A percentile compares a stretch with the other conserved stretches of the same genome.
phyloP scores from a whole-genome alignment of 192 early-diverging fungal species.

The Powellomyces hirtus region DNA sequence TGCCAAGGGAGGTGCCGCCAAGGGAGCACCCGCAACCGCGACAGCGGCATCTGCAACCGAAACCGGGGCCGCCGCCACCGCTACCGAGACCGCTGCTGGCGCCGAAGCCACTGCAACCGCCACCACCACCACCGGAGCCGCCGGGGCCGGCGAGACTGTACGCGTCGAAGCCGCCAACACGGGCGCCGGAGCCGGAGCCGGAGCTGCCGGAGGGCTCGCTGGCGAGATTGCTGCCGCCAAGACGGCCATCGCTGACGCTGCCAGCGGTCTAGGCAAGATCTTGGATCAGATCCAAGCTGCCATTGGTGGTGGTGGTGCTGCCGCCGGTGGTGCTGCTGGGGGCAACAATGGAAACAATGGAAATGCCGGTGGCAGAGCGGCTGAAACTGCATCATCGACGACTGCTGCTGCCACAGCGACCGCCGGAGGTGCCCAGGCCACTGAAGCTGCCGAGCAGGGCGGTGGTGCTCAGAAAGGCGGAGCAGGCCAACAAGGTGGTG shows the following conservation, averaged over 20 bases:
- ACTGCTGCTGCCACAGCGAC: too few species aligned
- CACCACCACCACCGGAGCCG: conserved; percentile 51
- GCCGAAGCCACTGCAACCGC: not conserved
- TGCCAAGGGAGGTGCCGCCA: not conserved
- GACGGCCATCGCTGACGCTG: not conserved
- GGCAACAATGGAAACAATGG: not conserved
- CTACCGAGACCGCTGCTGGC: not conserved
- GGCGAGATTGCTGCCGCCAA: not conserved
- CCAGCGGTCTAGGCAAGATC: not conserved
- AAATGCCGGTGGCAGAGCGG: too few species aligned
- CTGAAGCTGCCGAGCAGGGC: too few species aligned
- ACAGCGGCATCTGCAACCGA: not conserved
- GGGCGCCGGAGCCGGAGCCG: conserved; percentile 62
- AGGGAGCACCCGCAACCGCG: not conserved
- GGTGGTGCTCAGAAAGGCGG: too few species aligned
- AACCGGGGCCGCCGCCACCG: not conserved
- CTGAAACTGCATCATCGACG: too few species aligned
- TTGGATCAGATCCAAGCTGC: not conserved
- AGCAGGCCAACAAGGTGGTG: too few species aligned
- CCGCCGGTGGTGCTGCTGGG: not conserved
- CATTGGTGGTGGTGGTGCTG: not conserved
- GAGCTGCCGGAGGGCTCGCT: conserved; percentile 22
- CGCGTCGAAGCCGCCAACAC: conserved; percentile 79
- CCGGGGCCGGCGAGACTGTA: conserved; percentile 80
- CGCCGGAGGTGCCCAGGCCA: too few species aligned